A percentile compares a stretch with the other conserved stretches of the same genome.
Evolutionary conservation across 2,329 filamentous ascomycete species (phyloP).

Genomic region (Xylaria sp.): DNA sequence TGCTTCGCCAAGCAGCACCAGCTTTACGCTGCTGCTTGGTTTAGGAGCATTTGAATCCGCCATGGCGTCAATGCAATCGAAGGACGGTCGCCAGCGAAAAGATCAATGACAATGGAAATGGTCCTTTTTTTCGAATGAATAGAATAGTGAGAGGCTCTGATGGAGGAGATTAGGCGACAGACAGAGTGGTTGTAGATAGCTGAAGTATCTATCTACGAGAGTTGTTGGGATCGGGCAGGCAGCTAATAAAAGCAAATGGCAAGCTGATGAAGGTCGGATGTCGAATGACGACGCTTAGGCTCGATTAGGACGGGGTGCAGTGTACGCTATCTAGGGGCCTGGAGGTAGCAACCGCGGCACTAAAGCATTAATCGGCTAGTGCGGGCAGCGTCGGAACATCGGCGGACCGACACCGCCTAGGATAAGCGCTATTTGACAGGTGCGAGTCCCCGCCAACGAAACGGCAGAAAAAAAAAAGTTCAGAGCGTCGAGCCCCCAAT

Average conservation of each 20-base stretch:
- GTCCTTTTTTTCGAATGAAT: background rate
- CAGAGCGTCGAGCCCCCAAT: conserved; percentile 18
- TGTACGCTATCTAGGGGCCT: conserved; percentile 8
- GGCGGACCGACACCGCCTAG: conserved; percentile 44
- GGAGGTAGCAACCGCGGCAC: conserved; percentile 6
- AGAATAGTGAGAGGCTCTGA: conserved; percentile 6
- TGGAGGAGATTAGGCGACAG: conserved; percentile 13
- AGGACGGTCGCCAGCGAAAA: conserved; percentile 18
- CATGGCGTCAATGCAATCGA: conserved; percentile 61
- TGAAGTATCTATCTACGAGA: conserved; percentile 18
- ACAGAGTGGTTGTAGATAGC: background rate
- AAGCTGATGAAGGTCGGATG: conserved; percentile 29
- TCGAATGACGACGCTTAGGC: conserved; percentile 38
- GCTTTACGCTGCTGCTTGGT: conserved; percentile 99
- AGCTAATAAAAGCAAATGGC: conserved; percentile 24
- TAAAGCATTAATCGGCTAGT: conserved; percentile 30
- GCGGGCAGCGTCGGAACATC: conserved; percentile 38
- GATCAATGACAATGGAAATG: conserved; percentile 3
- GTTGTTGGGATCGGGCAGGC: conserved; percentile 31
- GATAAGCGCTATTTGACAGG: conserved; percentile 19
- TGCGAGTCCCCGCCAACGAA: conserved; percentile 32
- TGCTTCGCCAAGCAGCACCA: conserved; percentile 96
- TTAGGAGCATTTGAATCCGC: conserved; percentile 83
- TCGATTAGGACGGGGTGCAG: conserved; percentile 14
- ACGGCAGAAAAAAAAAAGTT: conserved; percentile 40